Evolutionary conservation across 176 grass and related monocot species (phyloP), one percentile per base, ranked within the genome.

Genomic region (Juncus inflexus): DNA sequence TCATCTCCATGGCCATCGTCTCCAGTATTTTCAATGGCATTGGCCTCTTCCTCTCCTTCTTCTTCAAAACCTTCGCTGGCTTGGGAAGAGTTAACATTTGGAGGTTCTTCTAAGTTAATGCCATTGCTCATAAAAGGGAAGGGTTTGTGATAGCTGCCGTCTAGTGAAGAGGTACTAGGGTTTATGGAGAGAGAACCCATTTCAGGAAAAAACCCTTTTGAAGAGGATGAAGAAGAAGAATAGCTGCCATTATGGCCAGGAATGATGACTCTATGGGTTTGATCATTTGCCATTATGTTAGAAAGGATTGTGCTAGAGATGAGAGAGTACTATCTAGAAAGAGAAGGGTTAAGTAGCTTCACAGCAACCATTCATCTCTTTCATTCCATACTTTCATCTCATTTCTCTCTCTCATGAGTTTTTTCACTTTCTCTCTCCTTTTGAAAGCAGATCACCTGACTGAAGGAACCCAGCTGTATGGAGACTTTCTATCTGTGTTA

Each of bases 181-280:
- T 77, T 62, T 53, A 77, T 77, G 37, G 58, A 71, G 36, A 79
- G 76, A 49, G 75, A 77, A 12, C 75, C 55, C 41, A 77, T 69
- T 52, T 77, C 64, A 47, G 62, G 64, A 43, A 77, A 67, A 40
- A 77, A 37, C 16, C 78, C 78, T 70, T 77, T 85, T 9, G 79
- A 87, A 8, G 84, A 81, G 9, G 85, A 77, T 5, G 81, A 70
- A 6, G 43, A 91, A 0, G 84, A 87, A 41, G 81, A 75, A 28
- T 35, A 72, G 52, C 9, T 55, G 72, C 60, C 67, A 78, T 81
- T 66, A 69, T 67, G n/a, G 52, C 71, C 51, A 55, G 50, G 55
- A 76, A 66, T 2, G 43, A 16, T 3, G 11, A 58, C 37, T 40
- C 9, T 40, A 11, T 40, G 40, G 6, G 37, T 74, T 67, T 64